Base-by-base conservation (phyloP, 352 stramenopile genomes). In the Ophiocytium majus region DNA sequence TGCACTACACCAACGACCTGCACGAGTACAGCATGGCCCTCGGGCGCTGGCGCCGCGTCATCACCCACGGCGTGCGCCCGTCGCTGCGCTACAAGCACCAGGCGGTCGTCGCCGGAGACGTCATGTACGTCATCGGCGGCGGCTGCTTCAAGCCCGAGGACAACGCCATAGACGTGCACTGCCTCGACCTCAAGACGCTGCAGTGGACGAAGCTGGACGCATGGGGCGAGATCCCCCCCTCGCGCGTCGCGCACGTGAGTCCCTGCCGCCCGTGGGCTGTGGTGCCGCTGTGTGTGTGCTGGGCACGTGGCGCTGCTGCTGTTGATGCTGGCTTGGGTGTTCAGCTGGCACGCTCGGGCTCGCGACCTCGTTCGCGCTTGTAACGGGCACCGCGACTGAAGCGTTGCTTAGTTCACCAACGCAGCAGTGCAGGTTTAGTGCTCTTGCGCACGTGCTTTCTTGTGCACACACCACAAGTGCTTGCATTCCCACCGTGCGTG, bases 81-180 rank as follows among this genome's bases (percentile, higher is more conserved):
- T 79, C 79, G 23, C 85, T 71, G n/a, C 37, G 85, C 37, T 88
- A 88, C 76, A 88, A 88, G 76, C 85, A 88, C 76, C 85, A 88
- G 79, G 64, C 85, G 5, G 76, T 88, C n/a, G 50, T 86, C 23
- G 86, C 88, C 28, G 81, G 76, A 35, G n/a, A 87, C 75, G 85
- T 80, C 33, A 89, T 90, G 86, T 90, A 90, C 74, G 81, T 90
- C 0, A 82, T 90, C 28, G 86, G 86, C 19, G 86, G 86, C 1
- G 86, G 86, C 5, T 89, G 85, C 36, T 90, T 88, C 76, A 86
- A 86, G 80, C 86, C 86, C 33, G 84, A 89, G 76, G 66, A 89
- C 50, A 81, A 50, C 63, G 35, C 50, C 35, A 90, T 90, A 14
- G 86, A 90, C 81, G 49, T 89, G 34, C 82, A 89, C 50, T 85